These are phyloP conservation scores for Crithidia expoeki DNA, from an alignment of 208 protist species.

Conservation along the genomic window DNA sequence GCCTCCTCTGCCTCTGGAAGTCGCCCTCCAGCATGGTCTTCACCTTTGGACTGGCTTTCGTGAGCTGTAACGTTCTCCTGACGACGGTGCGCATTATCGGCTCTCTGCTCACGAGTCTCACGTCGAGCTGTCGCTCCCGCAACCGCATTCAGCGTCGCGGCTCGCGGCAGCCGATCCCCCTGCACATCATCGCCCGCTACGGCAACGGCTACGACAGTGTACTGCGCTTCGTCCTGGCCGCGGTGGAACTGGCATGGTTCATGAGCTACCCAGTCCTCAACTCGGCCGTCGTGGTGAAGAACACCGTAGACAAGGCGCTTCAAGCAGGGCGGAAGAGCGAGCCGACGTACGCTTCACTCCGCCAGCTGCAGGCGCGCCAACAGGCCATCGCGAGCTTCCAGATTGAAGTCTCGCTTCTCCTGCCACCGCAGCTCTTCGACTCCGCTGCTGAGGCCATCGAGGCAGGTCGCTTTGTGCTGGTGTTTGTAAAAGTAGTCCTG, in stretches of 20 bases:
- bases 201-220: constrained; percentile 61
- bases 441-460: constrained; percentile 17
- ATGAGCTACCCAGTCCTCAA: constrained; percentile 39
- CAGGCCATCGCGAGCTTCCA: constrained; percentile 38
- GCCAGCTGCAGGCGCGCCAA: constrained; percentile 25
- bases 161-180: constrained; percentile 27
- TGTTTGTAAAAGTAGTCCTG: constrained; percentile 49
- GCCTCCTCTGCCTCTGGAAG: constrained; percentile 30
- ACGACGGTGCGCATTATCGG: constrained; percentile 7
- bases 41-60: constrained; percentile 32
- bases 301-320: not conserved
- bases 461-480: constrained; percentile 23
- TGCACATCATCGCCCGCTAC: constrained; percentile 44
- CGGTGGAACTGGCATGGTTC: constrained; percentile 59
- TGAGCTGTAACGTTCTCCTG: constrained; percentile 24
- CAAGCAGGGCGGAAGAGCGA: constrained; percentile 3
- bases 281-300: constrained; percentile 19
- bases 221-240: constrained; percentile 40
- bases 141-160: constrained; percentile 12
- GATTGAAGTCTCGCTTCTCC: constrained; percentile 30
- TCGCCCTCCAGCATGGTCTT: constrained; percentile 39
- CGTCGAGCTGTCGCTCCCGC: constrained; percentile 17
- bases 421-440: constrained; percentile 38
- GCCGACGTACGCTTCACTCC: constrained; percentile 32
- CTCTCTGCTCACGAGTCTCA: constrained; percentile 24